A percentile compares a stretch with the other conserved stretches of the same genome.
Evolutionary conservation across 176 grass and related monocot genomes (phyloP).

Genomic region (Pontederia paniculata): DNA sequence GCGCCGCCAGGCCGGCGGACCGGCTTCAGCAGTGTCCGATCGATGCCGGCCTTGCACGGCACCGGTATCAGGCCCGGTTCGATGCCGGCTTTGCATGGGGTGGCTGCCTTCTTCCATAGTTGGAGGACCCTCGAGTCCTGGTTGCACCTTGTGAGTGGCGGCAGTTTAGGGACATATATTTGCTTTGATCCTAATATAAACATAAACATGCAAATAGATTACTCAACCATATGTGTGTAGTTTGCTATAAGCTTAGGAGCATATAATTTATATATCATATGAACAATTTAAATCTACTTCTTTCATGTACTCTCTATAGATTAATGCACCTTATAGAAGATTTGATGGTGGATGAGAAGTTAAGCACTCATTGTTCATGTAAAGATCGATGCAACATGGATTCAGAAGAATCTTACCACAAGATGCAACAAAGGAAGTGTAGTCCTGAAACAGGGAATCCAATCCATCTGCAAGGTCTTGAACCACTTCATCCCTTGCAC

Average conservation of each 20-base stretch:
- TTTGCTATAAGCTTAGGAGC: no score
- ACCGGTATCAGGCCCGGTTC: slow-evolving; percentile 9
- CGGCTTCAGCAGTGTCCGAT: neutral
- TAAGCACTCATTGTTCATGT: neutral
- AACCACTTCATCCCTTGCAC: slow-evolving; percentile 59
- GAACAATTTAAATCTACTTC: no score
- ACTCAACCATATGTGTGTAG: neutral
- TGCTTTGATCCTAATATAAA: slow-evolving; percentile 41
- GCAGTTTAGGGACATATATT: slow-evolving; percentile 62
- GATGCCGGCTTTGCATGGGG: slow-evolving; percentile 38
- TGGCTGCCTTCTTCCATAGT: slow-evolving; percentile 64
- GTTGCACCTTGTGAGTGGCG: slow-evolving; percentile 72
- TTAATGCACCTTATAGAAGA: neutral
- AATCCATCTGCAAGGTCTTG: slow-evolving; percentile 69
- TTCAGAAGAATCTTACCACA: slow-evolving; percentile 39
- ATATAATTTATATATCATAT: no score
- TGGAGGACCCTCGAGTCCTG: slow-evolving; percentile 61
- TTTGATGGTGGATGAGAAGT: neutral
- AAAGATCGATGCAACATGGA: neutral
- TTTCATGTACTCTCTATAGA: no score
- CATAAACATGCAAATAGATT: neutral
- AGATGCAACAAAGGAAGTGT: slow-evolving; percentile 67
- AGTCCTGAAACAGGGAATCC: slow-evolving; percentile 47
- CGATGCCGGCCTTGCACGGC: neutral
- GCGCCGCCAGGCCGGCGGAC: neutral